Evolutionary conservation across 768 basidiomycete genomes (phyloP), one percentile per base, ranked within the genome.

Genomic region (Hebeloma cylindrosporum): DNA sequence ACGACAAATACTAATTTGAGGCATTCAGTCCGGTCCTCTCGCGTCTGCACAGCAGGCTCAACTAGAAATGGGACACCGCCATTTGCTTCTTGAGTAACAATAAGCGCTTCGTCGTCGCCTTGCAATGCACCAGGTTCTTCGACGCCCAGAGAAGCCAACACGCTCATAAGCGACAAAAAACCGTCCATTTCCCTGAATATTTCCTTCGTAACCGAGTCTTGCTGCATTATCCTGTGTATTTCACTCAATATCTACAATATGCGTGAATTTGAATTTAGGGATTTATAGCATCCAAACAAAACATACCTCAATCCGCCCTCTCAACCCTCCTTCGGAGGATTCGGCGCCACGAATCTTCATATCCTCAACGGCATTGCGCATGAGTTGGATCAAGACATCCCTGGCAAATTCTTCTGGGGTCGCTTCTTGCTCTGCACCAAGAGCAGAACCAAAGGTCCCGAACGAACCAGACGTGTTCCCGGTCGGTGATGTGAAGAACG

Each of bases 101-200:
- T 16, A 3, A 16, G 11, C 29, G 11, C 29, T 3, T 11, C 29
- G 16, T 11, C 29, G 29, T 30, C 16, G 29, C n/a, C n/a, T 30
- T 28, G 40, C 5, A 33, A 10, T 25, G 2, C 17, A 14, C 14
- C 11, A 6, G n/a, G 17, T 11, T 27, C 33, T 40, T 25, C 60
- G 53, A 18, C 69, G 66, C 40, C 74, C 62, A 85, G 63, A 0
- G 78, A 79, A 1, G 87, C 85, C 3, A 93, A 69, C 22, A 85
- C 73, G 53, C 79, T 86, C 66, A 90, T 80, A 23, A 90, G 67
- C 7, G 80, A 76, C 14, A 91, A 68, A 59, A 90, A 91, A 1
- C 90, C 90, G 49, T 92, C 90, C 56, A 85, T 69, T 56, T 90
- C 86, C 4, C 90, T 74, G 61, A 93, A 92, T 14, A 83, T 80